Evolutionary conservation across 331 rosid genomes (phyloP).

Genomic region (Phaseolus coccineus): DNA sequence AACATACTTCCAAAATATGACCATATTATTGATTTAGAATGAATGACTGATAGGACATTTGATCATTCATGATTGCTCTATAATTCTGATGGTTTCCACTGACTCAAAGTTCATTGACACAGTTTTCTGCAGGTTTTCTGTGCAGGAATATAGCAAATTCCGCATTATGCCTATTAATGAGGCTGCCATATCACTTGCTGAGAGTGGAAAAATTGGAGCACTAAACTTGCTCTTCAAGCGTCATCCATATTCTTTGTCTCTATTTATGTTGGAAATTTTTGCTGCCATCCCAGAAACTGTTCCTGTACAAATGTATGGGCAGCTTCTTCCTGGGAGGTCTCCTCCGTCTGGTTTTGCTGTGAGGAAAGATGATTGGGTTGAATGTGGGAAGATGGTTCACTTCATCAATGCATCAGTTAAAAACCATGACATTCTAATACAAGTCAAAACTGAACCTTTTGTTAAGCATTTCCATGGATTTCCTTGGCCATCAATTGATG

Average conservation of each 20-base stretch:
- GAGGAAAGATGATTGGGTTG: slow-evolving; percentile 99
- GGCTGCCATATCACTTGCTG: slow-evolving; percentile 80
- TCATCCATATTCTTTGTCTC: slow-evolving; percentile 85
- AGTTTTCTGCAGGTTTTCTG: slow-evolving; percentile 91
- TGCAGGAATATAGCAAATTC: slow-evolving; percentile 89
- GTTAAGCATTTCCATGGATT: slow-evolving; percentile 72
- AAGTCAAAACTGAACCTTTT: slow-evolving; percentile 84
- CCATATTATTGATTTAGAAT: slow-evolving; percentile 22
- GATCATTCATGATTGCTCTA: slow-evolving; percentile 20
- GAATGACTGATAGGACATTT: slow-evolving; percentile 14
- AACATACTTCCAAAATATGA: slow-evolving; percentile 7
- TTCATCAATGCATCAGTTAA: slow-evolving; percentile 60
- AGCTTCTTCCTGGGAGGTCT: slow-evolving; percentile 94
- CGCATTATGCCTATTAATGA: slow-evolving; percentile 81
- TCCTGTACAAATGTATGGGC: slow-evolving; percentile 86
- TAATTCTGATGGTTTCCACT: slow-evolving; percentile 63
- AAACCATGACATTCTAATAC: slow-evolving; percentile 59
- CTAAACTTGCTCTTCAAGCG: slow-evolving; percentile 88
- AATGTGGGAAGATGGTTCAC: slow-evolving; percentile 79
- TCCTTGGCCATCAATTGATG: slow-evolving; percentile 83
- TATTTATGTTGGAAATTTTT: slow-evolving; percentile 75
- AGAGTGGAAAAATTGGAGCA: slow-evolving; percentile 95
- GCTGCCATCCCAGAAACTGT: slow-evolving; percentile 94
- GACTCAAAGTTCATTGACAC: slow-evolving; percentile 70
- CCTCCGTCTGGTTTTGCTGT: slow-evolving; percentile 79